Evolutionary conservation across 2,329 filamentous ascomycete genomes (phyloP).

Genomic region (Akanthomyces muscarius): DNA sequence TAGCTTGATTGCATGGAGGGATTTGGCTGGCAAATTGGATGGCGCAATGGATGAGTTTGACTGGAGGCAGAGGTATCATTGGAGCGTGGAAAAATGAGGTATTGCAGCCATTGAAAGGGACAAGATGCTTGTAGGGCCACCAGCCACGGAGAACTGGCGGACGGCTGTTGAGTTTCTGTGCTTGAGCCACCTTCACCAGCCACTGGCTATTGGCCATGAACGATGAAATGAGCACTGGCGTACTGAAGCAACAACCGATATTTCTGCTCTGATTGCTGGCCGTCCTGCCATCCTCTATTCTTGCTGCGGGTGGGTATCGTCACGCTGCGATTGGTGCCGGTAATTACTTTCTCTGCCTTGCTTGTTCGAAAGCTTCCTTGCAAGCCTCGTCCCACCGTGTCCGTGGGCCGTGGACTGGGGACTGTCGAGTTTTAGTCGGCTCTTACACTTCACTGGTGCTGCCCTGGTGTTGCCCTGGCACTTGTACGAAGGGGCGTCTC

Average conservation of each 20-base stretch:
- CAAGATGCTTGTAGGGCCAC: not conserved
- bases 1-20: not conserved
- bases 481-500: not conserved
- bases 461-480: not conserved
- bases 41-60: not conserved
- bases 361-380: not conserved
- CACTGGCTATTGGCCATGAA: conserved; percentile 6
- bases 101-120: not conserved
- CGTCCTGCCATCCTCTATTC: not conserved
- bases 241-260: not conserved
- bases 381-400: not conserved
- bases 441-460: not conserved
- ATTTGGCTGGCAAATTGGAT: not conserved
- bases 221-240: not conserved
- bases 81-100: not conserved
- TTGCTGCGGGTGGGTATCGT: not conserved
- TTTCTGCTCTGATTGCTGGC: not conserved
- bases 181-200: not conserved
- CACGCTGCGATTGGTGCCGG: not conserved
- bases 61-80: not conserved
- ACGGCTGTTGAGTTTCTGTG: not conserved
- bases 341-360: conserved; percentile 6
- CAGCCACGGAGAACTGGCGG: not conserved
- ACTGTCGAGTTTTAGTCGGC: not conserved
- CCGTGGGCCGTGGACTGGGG: not conserved